Percentiles rank a stretch among this genome's conserved stretches.
These are phyloP conservation scores for Beauveria australis DNA, from an alignment of 2,329 filamentous ascomycete genomes.

Conservation along the genomic window DNA sequence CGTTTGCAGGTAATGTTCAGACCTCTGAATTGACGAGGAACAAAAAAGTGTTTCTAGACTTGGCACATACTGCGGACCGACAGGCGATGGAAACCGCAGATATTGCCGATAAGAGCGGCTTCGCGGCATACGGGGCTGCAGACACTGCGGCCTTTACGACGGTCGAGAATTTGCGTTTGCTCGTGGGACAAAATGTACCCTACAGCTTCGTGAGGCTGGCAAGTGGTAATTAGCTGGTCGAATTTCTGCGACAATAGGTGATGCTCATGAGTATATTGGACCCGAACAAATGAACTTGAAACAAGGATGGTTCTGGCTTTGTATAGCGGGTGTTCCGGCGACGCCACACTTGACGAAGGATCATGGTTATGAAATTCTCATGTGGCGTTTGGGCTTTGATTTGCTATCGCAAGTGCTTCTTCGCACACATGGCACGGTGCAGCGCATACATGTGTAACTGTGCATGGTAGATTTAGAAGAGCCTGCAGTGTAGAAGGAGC, in stretches of 20 bases:
- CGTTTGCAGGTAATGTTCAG: conserved; percentile 46
- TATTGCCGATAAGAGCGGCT: conserved; percentile 66
- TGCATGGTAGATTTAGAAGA: neutral
- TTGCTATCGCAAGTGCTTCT: too few relatives aligned
- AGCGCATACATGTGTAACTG: neutral
- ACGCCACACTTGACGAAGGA: neutral
- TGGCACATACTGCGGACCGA: conserved; percentile 49
- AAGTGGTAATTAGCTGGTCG: conserved; percentile 42
- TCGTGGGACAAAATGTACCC: conserved; percentile 80
- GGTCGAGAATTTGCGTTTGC: conserved; percentile 67
- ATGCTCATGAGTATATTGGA: neutral
- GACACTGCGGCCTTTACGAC: conserved; percentile 80
- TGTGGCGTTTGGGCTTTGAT: neutral
- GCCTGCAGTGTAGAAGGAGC: too few relatives aligned
- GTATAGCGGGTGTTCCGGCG: neutral
- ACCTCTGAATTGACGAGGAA: conserved; percentile 27
- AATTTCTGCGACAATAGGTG: conserved; percentile 8
- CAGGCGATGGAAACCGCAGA: conserved; percentile 59
- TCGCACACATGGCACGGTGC: too few relatives aligned
- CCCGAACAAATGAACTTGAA: neutral
- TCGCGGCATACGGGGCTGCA: conserved; percentile 69
- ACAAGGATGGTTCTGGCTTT: neutral
- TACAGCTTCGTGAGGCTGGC: conserved; percentile 81
- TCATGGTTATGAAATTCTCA: neutral
- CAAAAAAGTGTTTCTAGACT: conserved; percentile 70